Evolutionary conservation across 768 basidiomycete species (phyloP).

Genomic region (Kwoniella mangroviensis): DNA sequence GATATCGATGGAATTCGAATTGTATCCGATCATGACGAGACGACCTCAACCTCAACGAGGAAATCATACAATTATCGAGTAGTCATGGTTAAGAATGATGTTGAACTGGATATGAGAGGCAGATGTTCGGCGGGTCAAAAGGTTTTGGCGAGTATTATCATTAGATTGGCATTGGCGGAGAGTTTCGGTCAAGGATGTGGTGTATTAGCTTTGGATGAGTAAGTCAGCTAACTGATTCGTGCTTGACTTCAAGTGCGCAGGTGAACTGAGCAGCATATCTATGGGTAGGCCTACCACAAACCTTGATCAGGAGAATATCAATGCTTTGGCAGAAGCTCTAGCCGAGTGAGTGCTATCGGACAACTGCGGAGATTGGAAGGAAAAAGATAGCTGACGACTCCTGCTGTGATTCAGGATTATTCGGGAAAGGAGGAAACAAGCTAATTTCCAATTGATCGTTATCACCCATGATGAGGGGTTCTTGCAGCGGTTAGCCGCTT

Average conservation of each 20-base stretch:
- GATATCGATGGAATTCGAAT: conserved; percentile 99
- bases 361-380: neutral
- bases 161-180: conserved; percentile 93
- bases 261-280: too few species aligned
- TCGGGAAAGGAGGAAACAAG: conserved; percentile 82
- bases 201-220: conserved; percentile 92
- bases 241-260: too few species aligned
- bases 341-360: conserved; percentile 72
- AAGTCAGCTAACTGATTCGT: too few species aligned
- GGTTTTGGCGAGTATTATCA: conserved; percentile 97
- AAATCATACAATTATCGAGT: conserved; percentile 94
- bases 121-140: conserved; percentile 98
- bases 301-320: conserved; percentile 92
- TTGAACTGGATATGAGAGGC: conserved; percentile 99
- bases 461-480: conserved; percentile 94
- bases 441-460: conserved; percentile 89
- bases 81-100: conserved; percentile 98
- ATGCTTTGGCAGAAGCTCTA: conserved; percentile 86
- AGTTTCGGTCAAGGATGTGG: conserved; percentile 98
- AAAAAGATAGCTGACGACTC: neutral
- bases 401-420: conserved; percentile 71
- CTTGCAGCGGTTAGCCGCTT: conserved; percentile 83
- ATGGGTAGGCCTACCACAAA: conserved; percentile 93
- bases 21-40: conserved; percentile 88
- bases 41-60: conserved; percentile 71